These are phyloP conservation scores for Suillus hirtellus DNA, from an alignment of 768 basidiomycete genomes.

Conservation along the genomic window DNA sequence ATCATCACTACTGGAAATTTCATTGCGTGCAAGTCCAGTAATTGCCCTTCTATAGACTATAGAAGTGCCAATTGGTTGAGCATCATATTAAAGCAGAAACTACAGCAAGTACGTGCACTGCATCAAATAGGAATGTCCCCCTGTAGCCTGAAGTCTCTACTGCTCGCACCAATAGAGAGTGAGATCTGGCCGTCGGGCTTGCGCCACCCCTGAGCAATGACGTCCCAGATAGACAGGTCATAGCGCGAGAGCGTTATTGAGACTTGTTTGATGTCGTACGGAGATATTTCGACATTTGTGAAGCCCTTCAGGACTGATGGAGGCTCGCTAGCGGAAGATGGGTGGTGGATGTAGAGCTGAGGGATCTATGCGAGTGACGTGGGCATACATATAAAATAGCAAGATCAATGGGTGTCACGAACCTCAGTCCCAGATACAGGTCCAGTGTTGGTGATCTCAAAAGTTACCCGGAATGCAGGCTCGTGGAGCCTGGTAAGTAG, in stretches of 20 bases:
- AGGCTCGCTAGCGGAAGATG: constrained; percentile 57
- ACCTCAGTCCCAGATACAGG: constrained; percentile 31
- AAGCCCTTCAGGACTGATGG: constrained; percentile 68
- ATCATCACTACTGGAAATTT: too few species aligned
- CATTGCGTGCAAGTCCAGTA: too few species aligned
- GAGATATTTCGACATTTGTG: constrained; percentile 47
- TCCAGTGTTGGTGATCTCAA: constrained; percentile 40
- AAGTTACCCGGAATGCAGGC: constrained; percentile 31
- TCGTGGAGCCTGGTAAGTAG: constrained; percentile 27
- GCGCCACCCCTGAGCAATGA: constrained; percentile 61
- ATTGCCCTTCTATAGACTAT: too few species aligned
- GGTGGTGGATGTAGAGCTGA: constrained; percentile 70
- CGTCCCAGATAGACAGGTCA: constrained; percentile 74
- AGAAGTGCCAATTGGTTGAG: too few species aligned
- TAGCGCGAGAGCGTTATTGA: constrained; percentile 59
- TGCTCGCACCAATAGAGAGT: constrained; percentile 6
- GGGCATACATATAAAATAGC: constrained; percentile 2
- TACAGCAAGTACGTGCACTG: too few species aligned
- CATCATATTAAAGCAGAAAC: too few species aligned
- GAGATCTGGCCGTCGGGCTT: constrained; percentile 8
- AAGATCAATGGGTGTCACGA: constrained; percentile 7
- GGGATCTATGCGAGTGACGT: constrained; percentile 44
- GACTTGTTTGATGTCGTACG: constrained; percentile 45
- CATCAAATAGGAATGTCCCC: too few species aligned
- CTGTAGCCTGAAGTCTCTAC: constrained; percentile 7